Evolutionary conservation across 495 filamentous ascomycete species (phyloP).

Genomic region (Lasiosphaeria hispida): DNA sequence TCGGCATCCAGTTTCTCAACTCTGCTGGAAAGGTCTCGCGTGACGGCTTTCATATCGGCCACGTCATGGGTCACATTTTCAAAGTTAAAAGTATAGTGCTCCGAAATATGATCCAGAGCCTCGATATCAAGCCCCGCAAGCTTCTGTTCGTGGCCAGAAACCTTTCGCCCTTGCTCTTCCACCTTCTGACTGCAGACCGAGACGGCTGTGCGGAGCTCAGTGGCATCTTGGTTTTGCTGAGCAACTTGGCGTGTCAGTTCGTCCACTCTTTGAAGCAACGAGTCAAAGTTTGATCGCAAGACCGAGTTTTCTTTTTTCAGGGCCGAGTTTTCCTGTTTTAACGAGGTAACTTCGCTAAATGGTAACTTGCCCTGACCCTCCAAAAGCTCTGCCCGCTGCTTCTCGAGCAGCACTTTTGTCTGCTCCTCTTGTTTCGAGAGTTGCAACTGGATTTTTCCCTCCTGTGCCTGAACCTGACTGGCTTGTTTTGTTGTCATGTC

Average conservation of each 20-base stretch:
- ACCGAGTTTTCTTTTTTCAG: too few species aligned
- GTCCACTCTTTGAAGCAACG: not conserved
- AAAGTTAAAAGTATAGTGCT: not conserved
- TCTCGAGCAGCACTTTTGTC: not conserved
- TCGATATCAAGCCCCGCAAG: not conserved
- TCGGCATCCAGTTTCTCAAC: too few species aligned
- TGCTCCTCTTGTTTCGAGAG: not conserved
- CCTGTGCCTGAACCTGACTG: not conserved
- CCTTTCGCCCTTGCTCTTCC: not conserved
- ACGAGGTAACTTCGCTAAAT: too few species aligned
- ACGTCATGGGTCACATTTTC: not conserved
- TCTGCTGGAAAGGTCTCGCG: too few species aligned
- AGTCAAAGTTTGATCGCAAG: too few species aligned
- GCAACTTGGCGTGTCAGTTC: not conserved
- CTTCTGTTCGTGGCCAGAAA: not conserved
- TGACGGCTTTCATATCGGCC: not conserved
- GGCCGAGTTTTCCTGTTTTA: too few species aligned
- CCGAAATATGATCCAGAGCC: not conserved
- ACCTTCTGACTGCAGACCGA: not conserved
- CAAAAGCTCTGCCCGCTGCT: not conserved
- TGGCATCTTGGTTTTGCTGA: not conserved
- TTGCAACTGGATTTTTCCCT: not conserved
- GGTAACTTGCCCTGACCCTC: too few species aligned
- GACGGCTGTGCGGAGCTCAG: not conserved
- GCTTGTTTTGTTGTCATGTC: conserved; percentile 10